Base-by-base conservation (phyloP, 805 yeast species). In the Suhomyces canberraensis region DNA sequence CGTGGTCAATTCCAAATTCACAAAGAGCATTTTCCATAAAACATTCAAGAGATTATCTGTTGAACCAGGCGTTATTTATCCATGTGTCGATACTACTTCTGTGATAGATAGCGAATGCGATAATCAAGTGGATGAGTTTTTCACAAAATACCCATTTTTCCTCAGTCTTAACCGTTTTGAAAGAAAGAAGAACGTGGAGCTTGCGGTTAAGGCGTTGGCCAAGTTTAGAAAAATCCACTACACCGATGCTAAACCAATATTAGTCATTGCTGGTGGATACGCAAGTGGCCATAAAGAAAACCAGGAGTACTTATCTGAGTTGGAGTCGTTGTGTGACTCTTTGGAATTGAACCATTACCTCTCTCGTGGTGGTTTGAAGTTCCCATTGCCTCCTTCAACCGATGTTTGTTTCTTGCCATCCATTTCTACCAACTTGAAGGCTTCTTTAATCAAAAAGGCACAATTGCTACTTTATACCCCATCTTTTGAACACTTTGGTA, bases 401-500 rank as follows among this genome's bases (percentile, higher is more conserved):
- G 72, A 78, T 31, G 77, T 88, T 2, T 54, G 86, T 11, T 93
- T 93, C 58, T 56, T 90, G 40, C 95, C 96, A 0, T 87, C 96
- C 0, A 76, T 91, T 7, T 73, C 84, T 27, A 71, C 88, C 1
- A 55, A 71, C 2, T 56, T 84, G 41, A 87, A 88, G 41, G 60
- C 79, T 71, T 54, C 64, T 73, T 69, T 93, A 18, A 63, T 93
- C 22, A 56, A 71, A 25, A 59, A 66, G 8, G 71, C 90, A 2
- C 71, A 73, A 31, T 48, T 84, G 38, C 68, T 93, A 16, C 61
- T 90, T 30, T 93, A 93, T 55, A 93, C 99, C 0, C 98, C 99
- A 3, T 71, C 84, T 0, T 75, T 75, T 50, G 98, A 93, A 59
- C 99, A 93, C 63, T 93, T 93, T 56, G 99, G 99, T 11, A 93